Conservation (phyloP, 495 filamentous ascomycete species). For the Daldinia bambusicola region DNA sequence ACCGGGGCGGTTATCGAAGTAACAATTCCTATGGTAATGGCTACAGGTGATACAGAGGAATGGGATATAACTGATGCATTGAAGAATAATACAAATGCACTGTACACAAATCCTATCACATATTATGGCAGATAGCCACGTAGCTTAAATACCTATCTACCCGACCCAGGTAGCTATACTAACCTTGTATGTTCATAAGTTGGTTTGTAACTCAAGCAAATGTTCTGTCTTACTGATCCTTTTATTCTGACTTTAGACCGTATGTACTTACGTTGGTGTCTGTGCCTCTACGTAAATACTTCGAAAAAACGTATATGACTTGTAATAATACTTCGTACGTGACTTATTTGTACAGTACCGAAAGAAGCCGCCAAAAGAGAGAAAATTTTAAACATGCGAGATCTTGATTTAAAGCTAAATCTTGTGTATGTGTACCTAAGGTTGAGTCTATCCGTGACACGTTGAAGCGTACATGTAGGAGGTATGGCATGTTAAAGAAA, state of each 20-base stretch:
- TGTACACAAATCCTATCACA: background rate
- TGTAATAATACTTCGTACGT: too few species aligned
- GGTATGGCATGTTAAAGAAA: too few species aligned
- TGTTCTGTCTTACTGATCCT: background rate
- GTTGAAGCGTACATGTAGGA: background rate
- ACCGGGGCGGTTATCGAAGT: constrained; percentile 41
- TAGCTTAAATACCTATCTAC: background rate
- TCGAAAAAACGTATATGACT: too few species aligned
- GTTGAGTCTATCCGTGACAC: background rate
- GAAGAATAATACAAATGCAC: too few species aligned
- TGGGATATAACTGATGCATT: background rate
- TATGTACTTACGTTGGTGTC: background rate
- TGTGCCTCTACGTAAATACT: background rate
- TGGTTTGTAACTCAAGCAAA: background rate
- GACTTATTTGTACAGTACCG: too few species aligned
- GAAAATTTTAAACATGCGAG: background rate
- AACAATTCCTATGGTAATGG: constrained; percentile 18
- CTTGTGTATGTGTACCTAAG: background rate
- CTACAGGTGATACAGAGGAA: background rate
- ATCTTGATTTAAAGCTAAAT: background rate
- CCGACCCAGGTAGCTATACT: constrained; percentile 1
- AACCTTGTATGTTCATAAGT: background rate
- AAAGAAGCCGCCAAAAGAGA: too few species aligned
- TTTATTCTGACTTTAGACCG: background rate
- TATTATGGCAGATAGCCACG: background rate